Conservation (phyloP, 2,329 filamentous ascomycete genomes). For the Monosporascus sp. region DNA sequence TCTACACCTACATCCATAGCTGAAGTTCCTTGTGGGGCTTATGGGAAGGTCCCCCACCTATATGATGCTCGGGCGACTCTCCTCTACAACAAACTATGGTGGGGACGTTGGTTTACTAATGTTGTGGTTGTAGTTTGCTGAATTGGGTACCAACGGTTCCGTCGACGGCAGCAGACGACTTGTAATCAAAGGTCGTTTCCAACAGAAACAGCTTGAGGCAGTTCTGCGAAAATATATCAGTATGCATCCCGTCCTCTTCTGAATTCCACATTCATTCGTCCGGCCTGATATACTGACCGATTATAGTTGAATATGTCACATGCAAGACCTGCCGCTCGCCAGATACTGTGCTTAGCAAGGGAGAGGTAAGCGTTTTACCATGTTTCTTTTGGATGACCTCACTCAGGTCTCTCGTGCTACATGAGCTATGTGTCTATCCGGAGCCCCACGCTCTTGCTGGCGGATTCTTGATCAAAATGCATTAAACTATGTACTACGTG, state of each 20-base stretch:
- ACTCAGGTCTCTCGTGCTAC: neutral
- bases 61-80: too few relatives aligned
- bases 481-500: too few relatives aligned
- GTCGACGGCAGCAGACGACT: conserved; percentile 88
- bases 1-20: neutral
- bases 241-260: conserved; percentile 36
- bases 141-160: conserved; percentile 94
- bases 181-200: conserved; percentile 99
- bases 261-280: neutral
- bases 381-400: neutral
- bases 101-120: too few relatives aligned
- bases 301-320: conserved; percentile 85
- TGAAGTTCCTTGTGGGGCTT: too few relatives aligned
- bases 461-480: too few relatives aligned
- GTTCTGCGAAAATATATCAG: conserved; percentile 92
- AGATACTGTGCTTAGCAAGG: conserved; percentile 95
- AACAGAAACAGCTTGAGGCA: conserved; percentile 99
- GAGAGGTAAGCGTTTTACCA: conserved; percentile 47
- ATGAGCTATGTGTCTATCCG: too few relatives aligned
- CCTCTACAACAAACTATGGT: too few relatives aligned
- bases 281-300: conserved; percentile 23
- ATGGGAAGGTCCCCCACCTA: too few relatives aligned
- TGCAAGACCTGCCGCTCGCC: conserved; percentile 97
- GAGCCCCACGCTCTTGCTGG: too few relatives aligned
- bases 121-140: conserved; percentile 58